phyloP scores from a whole-genome alignment of 2,329 filamentous ascomycete species.

The Penicillium sp. region DNA sequence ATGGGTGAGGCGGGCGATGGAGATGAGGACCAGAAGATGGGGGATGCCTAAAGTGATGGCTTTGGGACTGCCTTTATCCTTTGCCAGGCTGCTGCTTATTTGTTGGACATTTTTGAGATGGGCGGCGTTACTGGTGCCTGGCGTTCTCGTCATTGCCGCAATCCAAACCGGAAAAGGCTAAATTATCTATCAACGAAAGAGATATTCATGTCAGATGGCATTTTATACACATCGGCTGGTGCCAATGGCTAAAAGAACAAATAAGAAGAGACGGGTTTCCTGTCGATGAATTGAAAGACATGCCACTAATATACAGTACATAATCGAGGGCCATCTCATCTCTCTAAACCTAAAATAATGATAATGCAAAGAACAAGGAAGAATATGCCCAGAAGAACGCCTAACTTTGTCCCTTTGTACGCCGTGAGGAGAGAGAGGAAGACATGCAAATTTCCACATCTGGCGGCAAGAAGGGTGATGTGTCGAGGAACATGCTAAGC shows the following conservation, averaged over 20 bases:
- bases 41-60: conserved; percentile 42
- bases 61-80: conserved; percentile 9
- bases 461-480: background rate
- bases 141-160: conserved; percentile 17
- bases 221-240: background rate
- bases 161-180: conserved; percentile 9
- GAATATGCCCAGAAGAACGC: conserved; percentile 33
- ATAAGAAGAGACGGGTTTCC: conserved; percentile 15
- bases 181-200: conserved; percentile 4
- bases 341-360: conserved; percentile 22
- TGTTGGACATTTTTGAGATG: conserved; percentile 11
- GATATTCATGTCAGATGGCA: background rate
- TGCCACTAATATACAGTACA: conserved; percentile 33
- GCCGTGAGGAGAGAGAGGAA: conserved; percentile 32
- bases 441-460: conserved; percentile 14
- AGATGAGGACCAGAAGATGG: conserved; percentile 52
- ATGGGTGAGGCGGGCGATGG: conserved; percentile 47
- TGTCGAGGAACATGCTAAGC: background rate
- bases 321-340: conserved; percentile 27
- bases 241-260: background rate
- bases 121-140: conserved; percentile 31
- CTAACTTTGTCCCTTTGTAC: conserved; percentile 26
- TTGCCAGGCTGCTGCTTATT: background rate
- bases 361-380: conserved; percentile 29
- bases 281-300: conserved; percentile 24